A percentile compares a stretch with the other conserved stretches of the same genome.
Evolutionary conservation across 768 basidiomycete genomes (phyloP).

Genomic region (Pleurotus cornucopiae): DNA sequence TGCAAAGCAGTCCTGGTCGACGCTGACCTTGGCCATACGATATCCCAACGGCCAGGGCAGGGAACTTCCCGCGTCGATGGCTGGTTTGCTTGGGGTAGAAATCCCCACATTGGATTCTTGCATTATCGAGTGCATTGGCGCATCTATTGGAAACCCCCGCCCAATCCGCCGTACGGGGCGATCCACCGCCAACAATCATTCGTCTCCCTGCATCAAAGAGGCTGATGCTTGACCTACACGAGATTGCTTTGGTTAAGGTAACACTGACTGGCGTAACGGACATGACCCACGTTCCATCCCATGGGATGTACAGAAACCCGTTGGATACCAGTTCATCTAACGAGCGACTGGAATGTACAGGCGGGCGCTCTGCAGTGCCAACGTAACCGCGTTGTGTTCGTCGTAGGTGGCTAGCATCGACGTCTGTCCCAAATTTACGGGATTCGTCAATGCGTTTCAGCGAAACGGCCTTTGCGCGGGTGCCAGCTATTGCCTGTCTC

Average conservation of each 20-base stretch:
- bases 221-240: neutral
- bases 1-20: neutral
- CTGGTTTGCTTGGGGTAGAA: neutral
- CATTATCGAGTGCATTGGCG: neutral
- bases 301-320: neutral
- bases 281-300: neutral
- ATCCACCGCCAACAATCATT: neutral
- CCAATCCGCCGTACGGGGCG: neutral
- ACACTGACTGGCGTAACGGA: neutral
- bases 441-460: neutral
- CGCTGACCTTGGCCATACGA: constrained; percentile 25
- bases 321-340: neutral
- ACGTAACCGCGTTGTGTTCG: neutral
- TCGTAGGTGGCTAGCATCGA: neutral
- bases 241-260: neutral
- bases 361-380: neutral
- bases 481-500: neutral
- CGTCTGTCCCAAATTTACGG: neutral
- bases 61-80: constrained; percentile 18
- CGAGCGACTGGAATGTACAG: neutral
- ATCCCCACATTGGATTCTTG: neutral
- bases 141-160: neutral
- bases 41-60: constrained; percentile 15
- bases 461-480: neutral
- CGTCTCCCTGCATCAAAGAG: neutral